These are phyloP conservation scores for Fusarium sublunatum DNA, from an alignment of 2,329 filamentous ascomycete species.

Conservation along the genomic window DNA sequence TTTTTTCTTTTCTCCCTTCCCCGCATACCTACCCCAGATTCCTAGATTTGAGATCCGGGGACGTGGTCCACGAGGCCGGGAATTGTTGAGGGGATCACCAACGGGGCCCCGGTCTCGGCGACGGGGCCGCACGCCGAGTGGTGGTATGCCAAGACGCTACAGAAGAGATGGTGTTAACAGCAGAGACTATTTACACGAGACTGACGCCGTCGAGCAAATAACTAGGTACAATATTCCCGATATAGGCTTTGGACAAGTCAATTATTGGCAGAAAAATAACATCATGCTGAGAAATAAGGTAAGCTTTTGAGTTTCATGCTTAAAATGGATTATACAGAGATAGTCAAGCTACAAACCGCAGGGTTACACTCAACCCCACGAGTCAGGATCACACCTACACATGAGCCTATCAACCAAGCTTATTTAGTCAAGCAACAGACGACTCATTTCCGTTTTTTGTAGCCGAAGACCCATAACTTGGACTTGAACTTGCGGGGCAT, in stretches of 20 bases:
- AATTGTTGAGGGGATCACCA: slow-evolving; percentile 33
- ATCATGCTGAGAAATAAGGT: not conserved
- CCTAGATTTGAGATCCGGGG: slow-evolving; percentile 23
- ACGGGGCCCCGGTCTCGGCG: slow-evolving; percentile 25
- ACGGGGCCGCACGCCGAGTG: slow-evolving; percentile 30
- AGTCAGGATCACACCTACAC: slow-evolving; percentile 22
- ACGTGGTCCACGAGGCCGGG: slow-evolving; percentile 4
- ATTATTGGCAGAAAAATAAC: not conserved
- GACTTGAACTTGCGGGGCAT: slow-evolving; percentile 26
- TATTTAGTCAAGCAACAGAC: slow-evolving; percentile 8
- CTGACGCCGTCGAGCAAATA: not conserved
- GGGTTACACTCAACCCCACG: slow-evolving; percentile 16
- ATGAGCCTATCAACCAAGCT: slow-evolving; percentile 24
- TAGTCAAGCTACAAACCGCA: not conserved
- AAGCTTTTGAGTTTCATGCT: not conserved
- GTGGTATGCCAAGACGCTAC: slow-evolving; percentile 25
- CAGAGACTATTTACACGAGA: not conserved
- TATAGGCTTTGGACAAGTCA: not conserved
- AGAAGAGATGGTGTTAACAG: not conserved
- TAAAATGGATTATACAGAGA: not conserved
- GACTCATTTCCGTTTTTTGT: slow-evolving; percentile 6
- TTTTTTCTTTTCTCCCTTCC: slow-evolving; percentile 8
- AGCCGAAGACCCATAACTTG: slow-evolving; percentile 16
- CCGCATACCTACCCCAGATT: slow-evolving; percentile 38
- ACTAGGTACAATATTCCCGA: slow-evolving; percentile 7